Conservation (phyloP, 2,329 filamentous ascomycete species). For the Talaromyces sp. region DNA sequence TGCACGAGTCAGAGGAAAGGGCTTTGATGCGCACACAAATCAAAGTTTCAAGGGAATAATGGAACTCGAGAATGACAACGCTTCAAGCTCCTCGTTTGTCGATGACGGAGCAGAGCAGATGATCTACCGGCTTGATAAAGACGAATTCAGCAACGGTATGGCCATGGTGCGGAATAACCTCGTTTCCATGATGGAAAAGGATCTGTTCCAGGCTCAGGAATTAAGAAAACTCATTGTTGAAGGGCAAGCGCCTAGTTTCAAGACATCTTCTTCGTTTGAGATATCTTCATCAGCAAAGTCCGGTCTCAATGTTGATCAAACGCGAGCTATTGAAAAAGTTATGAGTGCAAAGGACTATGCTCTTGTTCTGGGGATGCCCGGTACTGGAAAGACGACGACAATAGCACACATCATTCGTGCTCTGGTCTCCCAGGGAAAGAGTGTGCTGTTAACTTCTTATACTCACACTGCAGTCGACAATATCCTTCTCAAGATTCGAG, state of each 20-base stretch:
- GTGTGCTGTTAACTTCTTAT: conserved; percentile 87
- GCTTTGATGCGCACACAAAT: conserved; percentile 70
- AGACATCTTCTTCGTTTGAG: conserved; percentile 57
- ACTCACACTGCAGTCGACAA: conserved; percentile 98
- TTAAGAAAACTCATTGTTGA: conserved; percentile 78
- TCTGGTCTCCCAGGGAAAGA: conserved; percentile 82
- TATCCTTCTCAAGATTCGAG: conserved; percentile 83
- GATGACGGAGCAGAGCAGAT: conserved; percentile 45
- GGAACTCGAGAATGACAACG: conserved; percentile 62
- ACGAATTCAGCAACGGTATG: conserved; percentile 98
- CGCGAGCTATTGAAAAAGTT: conserved; percentile 81
- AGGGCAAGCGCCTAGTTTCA: conserved; percentile 67
- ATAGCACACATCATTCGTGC: conserved; percentile 96
- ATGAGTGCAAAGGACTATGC: conserved; percentile 95
- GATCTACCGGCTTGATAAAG: conserved; percentile 84
- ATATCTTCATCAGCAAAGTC: conserved; percentile 49
- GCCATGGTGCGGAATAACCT: conserved; percentile 90
- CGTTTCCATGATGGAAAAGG: conserved; percentile 82
- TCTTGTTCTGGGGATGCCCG: conserved; percentile 95
- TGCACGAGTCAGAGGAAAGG: conserved; percentile 65
- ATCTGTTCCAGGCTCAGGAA: conserved; percentile 62
- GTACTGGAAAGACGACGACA: conserved; percentile 95
- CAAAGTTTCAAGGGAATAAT: conserved; percentile 89
- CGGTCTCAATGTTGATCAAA: conserved; percentile 81
- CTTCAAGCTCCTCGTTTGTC: conserved; percentile 16